A percentile compares a stretch with the other conserved stretches of the same genome.
phyloP scores from a whole-genome alignment of 2,329 filamentous ascomycete species.

The Penicillium occitanis region DNA sequence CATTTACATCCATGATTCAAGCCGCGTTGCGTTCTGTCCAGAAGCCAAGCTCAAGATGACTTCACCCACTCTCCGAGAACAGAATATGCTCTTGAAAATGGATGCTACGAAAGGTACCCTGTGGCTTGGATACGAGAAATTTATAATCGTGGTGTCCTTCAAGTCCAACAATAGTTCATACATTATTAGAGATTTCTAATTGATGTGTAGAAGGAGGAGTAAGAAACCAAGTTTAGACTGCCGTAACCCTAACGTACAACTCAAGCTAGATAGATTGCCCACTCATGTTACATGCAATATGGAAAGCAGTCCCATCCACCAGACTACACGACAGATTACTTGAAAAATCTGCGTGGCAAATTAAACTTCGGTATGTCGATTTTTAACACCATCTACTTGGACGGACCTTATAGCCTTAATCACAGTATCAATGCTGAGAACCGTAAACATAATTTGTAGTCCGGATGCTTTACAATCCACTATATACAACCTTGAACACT shows the following conservation, averaged over 20 bases:
- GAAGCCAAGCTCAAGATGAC: background rate
- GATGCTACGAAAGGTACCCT: background rate
- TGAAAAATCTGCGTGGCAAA: background rate
- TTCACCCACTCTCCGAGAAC: background rate
- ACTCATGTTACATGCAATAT: conserved; percentile 1
- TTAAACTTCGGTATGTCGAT: background rate
- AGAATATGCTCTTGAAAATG: background rate
- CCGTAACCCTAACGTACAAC: conserved; percentile 10
- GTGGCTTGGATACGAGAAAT: background rate
- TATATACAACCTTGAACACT: background rate
- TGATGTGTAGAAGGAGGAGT: background rate
- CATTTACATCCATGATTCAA: background rate
- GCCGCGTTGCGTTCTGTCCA: background rate
- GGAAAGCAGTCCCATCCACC: background rate
- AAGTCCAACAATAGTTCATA: background rate
- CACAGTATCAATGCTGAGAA: background rate
- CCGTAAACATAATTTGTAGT: background rate
- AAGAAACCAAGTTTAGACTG: background rate
- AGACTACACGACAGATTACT: background rate
- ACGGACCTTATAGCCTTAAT: background rate
- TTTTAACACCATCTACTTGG: background rate
- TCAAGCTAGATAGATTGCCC: background rate
- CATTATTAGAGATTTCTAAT: background rate
- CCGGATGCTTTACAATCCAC: background rate
- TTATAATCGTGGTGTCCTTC: background rate